phyloP scores from a whole-genome alignment of 192 early-diverging fungal genomes.

The Coemansia brasiliensis region DNA sequence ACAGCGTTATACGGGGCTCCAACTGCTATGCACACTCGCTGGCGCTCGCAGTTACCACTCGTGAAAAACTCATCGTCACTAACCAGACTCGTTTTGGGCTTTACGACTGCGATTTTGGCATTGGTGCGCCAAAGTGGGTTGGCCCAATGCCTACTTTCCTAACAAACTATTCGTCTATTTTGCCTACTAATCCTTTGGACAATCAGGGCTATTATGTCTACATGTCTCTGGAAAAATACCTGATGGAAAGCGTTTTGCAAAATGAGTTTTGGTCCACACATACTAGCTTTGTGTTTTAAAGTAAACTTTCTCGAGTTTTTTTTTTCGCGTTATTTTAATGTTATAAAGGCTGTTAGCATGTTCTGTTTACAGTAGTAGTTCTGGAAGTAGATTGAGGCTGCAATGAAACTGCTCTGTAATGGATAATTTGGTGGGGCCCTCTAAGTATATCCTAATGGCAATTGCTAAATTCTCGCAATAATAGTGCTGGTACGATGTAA shows the following conservation, averaged over 20 bases:
- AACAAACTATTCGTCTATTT: constrained; percentile 10
- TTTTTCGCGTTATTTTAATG: neutral
- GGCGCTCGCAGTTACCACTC: constrained; percentile 1
- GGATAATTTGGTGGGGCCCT: no score
- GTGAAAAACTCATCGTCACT: constrained; percentile 9
- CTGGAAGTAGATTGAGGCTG: no score
- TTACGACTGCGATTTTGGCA: constrained; percentile 28
- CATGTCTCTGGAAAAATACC: constrained; percentile 5
- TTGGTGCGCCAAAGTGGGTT: constrained; percentile 19
- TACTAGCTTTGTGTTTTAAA: constrained; percentile 7
- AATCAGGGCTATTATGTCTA: constrained; percentile 16
- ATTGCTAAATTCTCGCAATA: no score
- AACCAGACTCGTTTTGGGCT: constrained; percentile 24
- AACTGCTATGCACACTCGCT: constrained; percentile 5
- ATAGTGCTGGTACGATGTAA: no score
- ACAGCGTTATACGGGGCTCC: constrained; percentile 1
- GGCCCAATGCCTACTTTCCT: constrained; percentile 7
- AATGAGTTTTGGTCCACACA: constrained; percentile 9
- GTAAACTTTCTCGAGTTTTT: neutral
- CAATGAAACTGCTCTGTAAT: no score
- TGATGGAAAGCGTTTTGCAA: constrained; percentile 11
- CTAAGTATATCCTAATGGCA: no score
- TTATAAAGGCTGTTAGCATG: neutral
- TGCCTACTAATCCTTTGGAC: neutral
- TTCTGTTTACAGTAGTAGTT: no score